Conservation (phyloP, 345 rosid species). For the Rhodamnia rubescens region DNA sequence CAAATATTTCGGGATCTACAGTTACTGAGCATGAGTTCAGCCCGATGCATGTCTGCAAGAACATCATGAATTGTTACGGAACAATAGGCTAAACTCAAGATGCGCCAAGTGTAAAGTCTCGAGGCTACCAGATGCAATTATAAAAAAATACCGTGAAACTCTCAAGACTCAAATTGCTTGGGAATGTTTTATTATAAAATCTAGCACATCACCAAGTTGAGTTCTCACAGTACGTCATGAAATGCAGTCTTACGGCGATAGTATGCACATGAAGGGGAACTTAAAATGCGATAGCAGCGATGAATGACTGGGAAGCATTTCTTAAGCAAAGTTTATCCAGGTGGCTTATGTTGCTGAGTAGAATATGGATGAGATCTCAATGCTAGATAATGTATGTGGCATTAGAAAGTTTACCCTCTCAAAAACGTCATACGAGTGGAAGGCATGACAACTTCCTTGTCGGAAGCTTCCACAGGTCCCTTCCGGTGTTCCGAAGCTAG, state of each 20-base stretch:
- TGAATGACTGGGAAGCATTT: neutral
- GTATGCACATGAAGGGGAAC: neutral
- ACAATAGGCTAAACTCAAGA: neutral
- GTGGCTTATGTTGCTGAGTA: neutral
- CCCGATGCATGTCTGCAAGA: conserved; percentile 80
- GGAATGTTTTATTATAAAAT: neutral
- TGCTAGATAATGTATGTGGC: neutral
- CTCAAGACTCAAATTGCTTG: neutral
- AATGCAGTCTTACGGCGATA: neutral
- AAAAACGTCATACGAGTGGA: conserved; percentile 89
- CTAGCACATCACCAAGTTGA: neutral
- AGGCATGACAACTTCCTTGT: conserved; percentile 83
- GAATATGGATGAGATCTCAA: neutral
- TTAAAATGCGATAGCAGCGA: neutral
- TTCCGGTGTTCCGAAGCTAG: conserved; percentile 91
- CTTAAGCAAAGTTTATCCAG: neutral
- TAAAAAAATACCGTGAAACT: neutral
- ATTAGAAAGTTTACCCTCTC: conserved; percentile 46
- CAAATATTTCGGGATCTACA: conserved; percentile 85
- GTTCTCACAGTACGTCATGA: neutral
- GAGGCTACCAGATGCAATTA: neutral
- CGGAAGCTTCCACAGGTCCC: conserved; percentile 88
- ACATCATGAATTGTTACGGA: neutral
- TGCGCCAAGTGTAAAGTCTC: neutral
- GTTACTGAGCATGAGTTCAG: conserved; percentile 84